Evolutionary conservation across 495 filamentous ascomycete genomes (phyloP).

Genomic region (Neurospora sp.): DNA sequence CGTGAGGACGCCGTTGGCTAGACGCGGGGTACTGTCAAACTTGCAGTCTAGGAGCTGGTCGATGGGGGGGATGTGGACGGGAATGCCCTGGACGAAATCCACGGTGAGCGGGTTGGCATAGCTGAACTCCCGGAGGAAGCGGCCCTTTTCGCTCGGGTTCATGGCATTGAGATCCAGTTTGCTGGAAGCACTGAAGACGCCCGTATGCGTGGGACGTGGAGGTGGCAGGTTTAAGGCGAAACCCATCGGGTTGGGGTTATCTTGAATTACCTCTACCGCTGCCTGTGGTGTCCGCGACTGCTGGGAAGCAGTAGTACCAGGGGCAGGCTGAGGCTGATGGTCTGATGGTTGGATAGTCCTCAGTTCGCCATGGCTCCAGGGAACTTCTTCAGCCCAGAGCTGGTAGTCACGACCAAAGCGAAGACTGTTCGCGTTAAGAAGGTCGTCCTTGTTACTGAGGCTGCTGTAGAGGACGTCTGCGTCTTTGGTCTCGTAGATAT

Average conservation of each 20-base stretch:
- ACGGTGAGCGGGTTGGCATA: conserved; percentile 16
- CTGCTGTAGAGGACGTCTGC: background rate
- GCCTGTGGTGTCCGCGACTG: background rate
- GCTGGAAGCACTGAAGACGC: background rate
- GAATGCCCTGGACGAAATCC: conserved; percentile 10
- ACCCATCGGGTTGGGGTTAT: background rate
- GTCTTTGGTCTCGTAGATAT: conserved; percentile 10
- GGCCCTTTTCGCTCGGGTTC: background rate
- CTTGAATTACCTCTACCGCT: background rate
- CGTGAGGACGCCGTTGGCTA: conserved; percentile 28
- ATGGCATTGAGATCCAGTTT: background rate
- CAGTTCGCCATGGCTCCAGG: background rate
- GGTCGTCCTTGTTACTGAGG: background rate
- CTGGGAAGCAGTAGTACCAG: background rate
- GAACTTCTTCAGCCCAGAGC: conserved; percentile 1
- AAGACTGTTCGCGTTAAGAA: background rate
- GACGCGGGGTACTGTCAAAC: conserved; percentile 17
- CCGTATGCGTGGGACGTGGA: background rate
- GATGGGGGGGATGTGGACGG: conserved; percentile 25
- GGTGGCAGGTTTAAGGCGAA: background rate
- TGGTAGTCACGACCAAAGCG: conserved; percentile 15
- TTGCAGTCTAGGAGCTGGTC: conserved; percentile 25
- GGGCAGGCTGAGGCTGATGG: background rate
- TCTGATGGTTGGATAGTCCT: conserved; percentile 7
- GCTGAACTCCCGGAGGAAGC: conserved; percentile 8